Percentiles rank a stretch among this genome's conserved stretches.
phyloP scores from a whole-genome alignment of 2,329 filamentous ascomycete species.

The Ceratocystiopsis sp. region DNA sequence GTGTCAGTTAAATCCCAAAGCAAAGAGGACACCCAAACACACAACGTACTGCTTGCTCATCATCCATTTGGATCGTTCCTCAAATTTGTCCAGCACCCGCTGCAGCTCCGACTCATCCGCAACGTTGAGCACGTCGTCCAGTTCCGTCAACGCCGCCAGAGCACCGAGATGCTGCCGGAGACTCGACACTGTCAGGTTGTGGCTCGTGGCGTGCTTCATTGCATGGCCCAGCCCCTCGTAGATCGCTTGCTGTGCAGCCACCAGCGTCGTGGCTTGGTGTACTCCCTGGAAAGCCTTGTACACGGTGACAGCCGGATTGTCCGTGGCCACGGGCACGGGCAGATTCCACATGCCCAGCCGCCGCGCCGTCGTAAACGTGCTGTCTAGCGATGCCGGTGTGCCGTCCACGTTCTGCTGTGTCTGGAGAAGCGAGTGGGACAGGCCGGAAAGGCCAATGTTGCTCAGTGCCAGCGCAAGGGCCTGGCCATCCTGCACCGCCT shows the following conservation, averaged over 20 bases:
- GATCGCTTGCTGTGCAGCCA: constrained; percentile 36
- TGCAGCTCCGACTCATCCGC: constrained; percentile 42
- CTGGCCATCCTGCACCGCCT: constrained; percentile 41
- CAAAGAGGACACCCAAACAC: neutral
- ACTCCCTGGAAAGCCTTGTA: constrained; percentile 73
- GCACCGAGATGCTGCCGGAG: constrained; percentile 40
- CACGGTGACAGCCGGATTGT: constrained; percentile 48
- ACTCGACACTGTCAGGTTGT: constrained; percentile 30
- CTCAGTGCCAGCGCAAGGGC: constrained; percentile 64
- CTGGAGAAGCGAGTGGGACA: constrained; percentile 66
- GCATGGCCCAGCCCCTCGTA: constrained; percentile 45
- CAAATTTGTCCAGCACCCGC: constrained; percentile 44
- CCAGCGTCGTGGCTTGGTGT: constrained; percentile 43
- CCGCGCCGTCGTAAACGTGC: constrained; percentile 62
- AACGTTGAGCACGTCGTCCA: constrained; percentile 58
- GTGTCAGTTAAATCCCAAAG: neutral
- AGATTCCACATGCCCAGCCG: constrained; percentile 87
- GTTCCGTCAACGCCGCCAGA: constrained; percentile 60
- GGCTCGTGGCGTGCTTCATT: constrained; percentile 37
- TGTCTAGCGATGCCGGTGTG: constrained; percentile 44
- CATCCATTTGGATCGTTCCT: constrained; percentile 59
- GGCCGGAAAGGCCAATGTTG: constrained; percentile 64
- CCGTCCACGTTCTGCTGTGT: constrained; percentile 44
- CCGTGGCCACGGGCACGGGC: constrained; percentile 46
- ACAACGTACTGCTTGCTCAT: constrained; percentile 27